Evolutionary conservation across 2,329 filamentous ascomycete genomes (phyloP).

Genomic region (Trichoderma citrinoviride): DNA sequence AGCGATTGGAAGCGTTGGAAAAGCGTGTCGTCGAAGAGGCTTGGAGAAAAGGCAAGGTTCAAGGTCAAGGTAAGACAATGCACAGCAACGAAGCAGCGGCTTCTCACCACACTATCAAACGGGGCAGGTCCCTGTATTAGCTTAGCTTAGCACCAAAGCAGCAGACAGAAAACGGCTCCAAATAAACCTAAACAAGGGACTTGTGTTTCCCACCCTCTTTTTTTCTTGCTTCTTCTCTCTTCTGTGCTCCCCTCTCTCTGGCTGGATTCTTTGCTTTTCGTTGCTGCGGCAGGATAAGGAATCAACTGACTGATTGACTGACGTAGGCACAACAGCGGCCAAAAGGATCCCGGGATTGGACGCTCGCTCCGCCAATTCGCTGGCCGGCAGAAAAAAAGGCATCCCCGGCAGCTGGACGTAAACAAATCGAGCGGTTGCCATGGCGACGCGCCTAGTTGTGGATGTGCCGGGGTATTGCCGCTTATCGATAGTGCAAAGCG

Average conservation of each 20-base stretch:
- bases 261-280: neutral
- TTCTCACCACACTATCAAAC: neutral
- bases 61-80: slow-evolving; percentile 14
- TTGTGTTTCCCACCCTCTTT: neutral
- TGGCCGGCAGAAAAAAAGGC: slow-evolving; percentile 16
- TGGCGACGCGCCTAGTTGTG: slow-evolving; percentile 33
- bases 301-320: too few species aligned
- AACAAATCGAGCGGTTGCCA: slow-evolving; percentile 39
- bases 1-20: too few species aligned
- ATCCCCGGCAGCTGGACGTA: slow-evolving; percentile 32
- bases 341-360: neutral
- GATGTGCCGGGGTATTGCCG: slow-evolving; percentile 26
- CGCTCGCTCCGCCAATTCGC: slow-evolving; percentile 20
- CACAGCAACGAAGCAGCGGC: slow-evolving; percentile 6
- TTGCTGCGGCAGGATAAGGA: neutral
- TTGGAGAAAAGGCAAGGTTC: neutral
- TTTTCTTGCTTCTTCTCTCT: neutral
- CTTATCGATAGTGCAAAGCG: slow-evolving; percentile 25
- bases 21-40: too few species aligned
- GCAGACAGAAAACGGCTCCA: slow-evolving; percentile 12
- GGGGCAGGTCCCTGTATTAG: neutral
- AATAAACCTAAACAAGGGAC: slow-evolving; percentile 12
- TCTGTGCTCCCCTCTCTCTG: slow-evolving; percentile 1
- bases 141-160: slow-evolving; percentile 10
- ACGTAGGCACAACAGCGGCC: neutral